These are phyloP conservation scores for Tylopilus plumbeoviolaceoides DNA, from an alignment of 768 basidiomycete genomes.

Conservation along the genomic window DNA sequence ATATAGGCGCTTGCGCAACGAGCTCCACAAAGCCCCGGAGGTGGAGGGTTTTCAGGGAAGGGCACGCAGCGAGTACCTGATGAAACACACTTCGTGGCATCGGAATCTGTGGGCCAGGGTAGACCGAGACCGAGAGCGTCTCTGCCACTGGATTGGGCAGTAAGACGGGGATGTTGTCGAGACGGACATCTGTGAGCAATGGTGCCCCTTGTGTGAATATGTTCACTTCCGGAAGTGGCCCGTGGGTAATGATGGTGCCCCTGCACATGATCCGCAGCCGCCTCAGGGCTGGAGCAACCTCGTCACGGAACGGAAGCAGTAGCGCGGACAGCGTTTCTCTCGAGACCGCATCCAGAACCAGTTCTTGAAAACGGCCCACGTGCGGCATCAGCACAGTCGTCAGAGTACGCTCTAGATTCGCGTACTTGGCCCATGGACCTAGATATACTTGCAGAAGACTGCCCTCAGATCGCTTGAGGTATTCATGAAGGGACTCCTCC, in stretches of 20 bases:
- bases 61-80: slow-evolving; percentile 17
- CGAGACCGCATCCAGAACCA: slow-evolving; percentile 30
- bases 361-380: slow-evolving; percentile 25
- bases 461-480: slow-evolving; percentile 31
- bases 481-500: slow-evolving; percentile 28
- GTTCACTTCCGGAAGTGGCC: slow-evolving; percentile 19
- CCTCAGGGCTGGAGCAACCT: slow-evolving; percentile 24
- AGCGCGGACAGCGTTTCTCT: slow-evolving; percentile 26
- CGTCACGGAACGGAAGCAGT: slow-evolving; percentile 22
- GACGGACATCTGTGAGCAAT: slow-evolving; percentile 29
- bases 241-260: slow-evolving; percentile 26
- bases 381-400: slow-evolving; percentile 27
- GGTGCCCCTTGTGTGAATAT: slow-evolving; percentile 33
- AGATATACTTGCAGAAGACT: slow-evolving; percentile 31
- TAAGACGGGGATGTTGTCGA: slow-evolving; percentile 30
- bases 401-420: slow-evolving; percentile 25
- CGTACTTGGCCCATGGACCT: slow-evolving; percentile 31
- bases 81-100: slow-evolving; percentile 24
- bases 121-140: slow-evolving; percentile 31
- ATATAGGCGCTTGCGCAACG: slow-evolving; percentile 13
- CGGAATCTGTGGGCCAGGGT: slow-evolving; percentile 31
- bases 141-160: slow-evolving; percentile 19
- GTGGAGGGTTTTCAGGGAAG: slow-evolving; percentile 22
- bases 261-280: slow-evolving; percentile 29
- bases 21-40: slow-evolving; percentile 32